These are phyloP conservation scores for Russula lepida DNA, from an alignment of 768 basidiomycete genomes.

Conservation along the genomic window DNA sequence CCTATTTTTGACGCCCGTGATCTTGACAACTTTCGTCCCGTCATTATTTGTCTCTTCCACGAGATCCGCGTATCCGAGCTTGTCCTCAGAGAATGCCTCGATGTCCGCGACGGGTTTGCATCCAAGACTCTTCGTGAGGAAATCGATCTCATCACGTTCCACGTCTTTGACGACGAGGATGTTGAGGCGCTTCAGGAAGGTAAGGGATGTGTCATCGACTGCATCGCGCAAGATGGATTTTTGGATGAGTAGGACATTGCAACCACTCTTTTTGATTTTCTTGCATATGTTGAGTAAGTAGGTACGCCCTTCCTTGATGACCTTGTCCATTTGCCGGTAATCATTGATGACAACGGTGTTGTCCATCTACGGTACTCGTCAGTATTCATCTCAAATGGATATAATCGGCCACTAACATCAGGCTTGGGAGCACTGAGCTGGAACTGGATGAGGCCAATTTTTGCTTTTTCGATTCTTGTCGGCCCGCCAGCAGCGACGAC, in stretches of 20 bases:
- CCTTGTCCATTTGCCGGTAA: constrained; percentile 99
- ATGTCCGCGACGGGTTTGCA: constrained; percentile 97
- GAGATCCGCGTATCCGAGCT: constrained; percentile 92
- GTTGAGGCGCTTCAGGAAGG: constrained; percentile 93
- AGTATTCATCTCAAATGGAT: constrained; percentile 6
- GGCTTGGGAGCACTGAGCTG: constrained; percentile 97
- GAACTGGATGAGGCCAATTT: constrained; percentile 97
- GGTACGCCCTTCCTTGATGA: constrained; percentile 97
- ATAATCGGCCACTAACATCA: constrained; percentile 53
- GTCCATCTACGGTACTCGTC: constrained; percentile 68
- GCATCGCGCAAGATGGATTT: constrained; percentile 99
- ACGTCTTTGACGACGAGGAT: constrained; percentile 96
- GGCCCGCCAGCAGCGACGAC: constrained; percentile 87
- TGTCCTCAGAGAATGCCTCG: constrained; percentile 96
- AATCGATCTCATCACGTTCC: constrained; percentile 97
- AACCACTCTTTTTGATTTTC: constrained; percentile 99
- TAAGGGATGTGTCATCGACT: constrained; percentile 95
- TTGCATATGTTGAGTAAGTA: constrained; percentile 98
- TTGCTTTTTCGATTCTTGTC: constrained; percentile 93
- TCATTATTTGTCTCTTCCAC: constrained; percentile 80
- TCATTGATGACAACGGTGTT: constrained; percentile 99
- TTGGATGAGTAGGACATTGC: constrained; percentile 97
- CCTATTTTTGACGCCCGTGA: constrained; percentile 90
- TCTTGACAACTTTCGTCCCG: constrained; percentile 86
- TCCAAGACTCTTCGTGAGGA: constrained; percentile 88